phyloP scores from a whole-genome alignment of 805 yeast species.

The Ogataea corticis region DNA sequence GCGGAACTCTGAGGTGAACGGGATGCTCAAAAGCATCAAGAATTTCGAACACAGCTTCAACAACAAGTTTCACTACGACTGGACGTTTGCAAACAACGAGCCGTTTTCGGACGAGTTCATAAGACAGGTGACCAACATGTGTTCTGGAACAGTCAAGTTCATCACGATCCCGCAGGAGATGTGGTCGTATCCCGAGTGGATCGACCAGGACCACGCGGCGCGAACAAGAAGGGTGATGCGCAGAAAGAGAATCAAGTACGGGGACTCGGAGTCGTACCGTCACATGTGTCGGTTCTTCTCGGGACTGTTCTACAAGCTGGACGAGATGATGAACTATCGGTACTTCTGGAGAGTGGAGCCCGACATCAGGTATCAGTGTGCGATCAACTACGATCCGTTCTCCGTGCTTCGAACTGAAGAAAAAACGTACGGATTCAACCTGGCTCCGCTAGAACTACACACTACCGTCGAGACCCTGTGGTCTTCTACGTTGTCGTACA shows the following conservation, averaged over 20 bases:
- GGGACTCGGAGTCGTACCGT: conserved; percentile 51
- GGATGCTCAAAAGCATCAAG: conserved; percentile 55
- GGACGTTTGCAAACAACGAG: conserved; percentile 72
- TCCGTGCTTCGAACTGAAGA: conserved; percentile 41
- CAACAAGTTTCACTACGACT: conserved; percentile 59
- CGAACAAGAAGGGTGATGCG: conserved; percentile 46
- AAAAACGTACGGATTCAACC: conserved; percentile 51
- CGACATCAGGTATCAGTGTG: conserved; percentile 54
- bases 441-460: conserved; percentile 52
- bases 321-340: conserved; percentile 45
- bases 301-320: conserved; percentile 56
- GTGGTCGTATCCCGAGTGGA: conserved; percentile 69
- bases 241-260: conserved; percentile 43
- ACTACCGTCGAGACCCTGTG: conserved; percentile 53
- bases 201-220: conserved; percentile 53
- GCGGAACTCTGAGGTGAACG: conserved; percentile 59
- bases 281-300: conserved; percentile 77
- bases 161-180: conserved; percentile 58
- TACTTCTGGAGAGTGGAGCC: conserved; percentile 68
- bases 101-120: conserved; percentile 59
- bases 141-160: conserved; percentile 59
- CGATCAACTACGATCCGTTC: conserved; percentile 57
- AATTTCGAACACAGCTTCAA: conserved; percentile 67
- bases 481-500: conserved; percentile 47
- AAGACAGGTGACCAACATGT: conserved; percentile 43